Conservation (phyloP, 2,329 filamentous ascomycete genomes). For the Blastomyces percursus region DNA sequence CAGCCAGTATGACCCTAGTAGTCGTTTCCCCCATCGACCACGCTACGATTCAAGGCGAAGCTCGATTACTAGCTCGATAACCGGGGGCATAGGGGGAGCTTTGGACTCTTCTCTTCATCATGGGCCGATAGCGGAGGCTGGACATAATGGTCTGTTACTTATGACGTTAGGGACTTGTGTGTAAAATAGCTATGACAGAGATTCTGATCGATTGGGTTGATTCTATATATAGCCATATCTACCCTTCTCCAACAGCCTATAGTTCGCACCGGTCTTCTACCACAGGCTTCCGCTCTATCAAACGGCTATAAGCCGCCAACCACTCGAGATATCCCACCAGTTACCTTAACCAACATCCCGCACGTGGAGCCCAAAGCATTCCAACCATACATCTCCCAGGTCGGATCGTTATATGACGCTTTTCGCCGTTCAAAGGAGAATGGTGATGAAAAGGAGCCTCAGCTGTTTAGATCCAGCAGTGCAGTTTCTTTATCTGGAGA, state of each 20-base stretch:
- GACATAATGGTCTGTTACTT: conserved; percentile 52
- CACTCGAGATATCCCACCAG: conserved; percentile 80
- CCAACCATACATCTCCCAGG: conserved; percentile 69
- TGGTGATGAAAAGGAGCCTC: conserved; percentile 50
- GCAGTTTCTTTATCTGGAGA: conserved; percentile 38
- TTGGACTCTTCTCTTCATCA: conserved; percentile 55
- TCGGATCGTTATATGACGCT: conserved; percentile 79
- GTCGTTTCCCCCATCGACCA: conserved; percentile 23
- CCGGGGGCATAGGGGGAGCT: conserved; percentile 72
- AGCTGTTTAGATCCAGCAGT: conserved; percentile 37
- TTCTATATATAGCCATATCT: conserved; percentile 54
- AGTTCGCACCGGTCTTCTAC: conserved; percentile 72
- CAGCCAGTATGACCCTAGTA: conserved; percentile 27
- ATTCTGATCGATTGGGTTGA: not conserved
- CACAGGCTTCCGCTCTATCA: conserved; percentile 58
- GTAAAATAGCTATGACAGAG: not conserved
- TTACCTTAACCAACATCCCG: conserved; percentile 77
- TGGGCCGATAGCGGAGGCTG: conserved; percentile 53
- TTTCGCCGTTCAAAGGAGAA: conserved; percentile 73
- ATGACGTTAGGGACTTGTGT: not conserved
- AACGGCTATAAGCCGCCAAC: conserved; percentile 73
- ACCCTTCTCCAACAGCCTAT: conserved; percentile 65
- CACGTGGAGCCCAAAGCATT: conserved; percentile 73
- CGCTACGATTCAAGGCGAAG: conserved; percentile 48
- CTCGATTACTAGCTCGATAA: conserved; percentile 78